Conservation (phyloP, 371 early-diverging fungal species). For the Fennellomyces sp. region DNA sequence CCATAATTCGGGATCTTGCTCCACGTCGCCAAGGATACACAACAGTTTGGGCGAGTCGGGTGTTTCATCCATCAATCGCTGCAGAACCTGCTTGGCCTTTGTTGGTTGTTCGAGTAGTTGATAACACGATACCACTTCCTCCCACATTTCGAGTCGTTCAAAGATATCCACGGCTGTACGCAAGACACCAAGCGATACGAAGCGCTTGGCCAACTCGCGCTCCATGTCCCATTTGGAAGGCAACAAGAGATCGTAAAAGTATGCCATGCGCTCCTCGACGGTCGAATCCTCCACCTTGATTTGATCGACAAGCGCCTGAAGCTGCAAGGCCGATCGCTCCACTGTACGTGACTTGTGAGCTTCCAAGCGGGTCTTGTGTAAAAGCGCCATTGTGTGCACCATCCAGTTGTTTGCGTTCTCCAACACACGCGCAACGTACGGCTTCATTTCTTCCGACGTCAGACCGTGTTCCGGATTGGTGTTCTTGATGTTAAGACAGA, state of each 20-base stretch:
- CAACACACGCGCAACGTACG: constrained; percentile 88
- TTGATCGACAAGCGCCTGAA: constrained; percentile 95
- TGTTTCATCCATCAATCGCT: constrained; percentile 61
- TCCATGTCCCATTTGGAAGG: constrained; percentile 96
- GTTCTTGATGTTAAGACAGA: constrained; percentile 91
- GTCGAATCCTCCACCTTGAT: constrained; percentile 77
- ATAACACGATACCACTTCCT: constrained; percentile 86
- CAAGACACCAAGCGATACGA: constrained; percentile 83
- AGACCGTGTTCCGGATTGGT: constrained; percentile 92
- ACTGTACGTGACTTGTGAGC: constrained; percentile 85
- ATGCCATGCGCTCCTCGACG: constrained; percentile 77
- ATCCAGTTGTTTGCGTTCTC: constrained; percentile 96
- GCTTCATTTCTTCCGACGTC: constrained; percentile 91
- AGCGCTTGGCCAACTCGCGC: constrained; percentile 86
- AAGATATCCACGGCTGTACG: constrained; percentile 92
- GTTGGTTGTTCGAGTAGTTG: constrained; percentile 80
- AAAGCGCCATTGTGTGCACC: constrained; percentile 92
- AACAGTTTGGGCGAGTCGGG: constrained; percentile 83
- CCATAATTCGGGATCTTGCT: constrained; percentile 78
- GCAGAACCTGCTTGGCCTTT: constrained; percentile 80
- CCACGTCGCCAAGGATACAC: constrained; percentile 90
- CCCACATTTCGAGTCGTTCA: constrained; percentile 93
- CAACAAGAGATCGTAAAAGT: constrained; percentile 75
- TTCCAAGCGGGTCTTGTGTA: constrained; percentile 91
- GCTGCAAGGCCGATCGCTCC: constrained; percentile 88